Evolutionary conservation across 78 protist species (phyloP).

Genomic region (Dictyostelium brefeldianum): DNA sequence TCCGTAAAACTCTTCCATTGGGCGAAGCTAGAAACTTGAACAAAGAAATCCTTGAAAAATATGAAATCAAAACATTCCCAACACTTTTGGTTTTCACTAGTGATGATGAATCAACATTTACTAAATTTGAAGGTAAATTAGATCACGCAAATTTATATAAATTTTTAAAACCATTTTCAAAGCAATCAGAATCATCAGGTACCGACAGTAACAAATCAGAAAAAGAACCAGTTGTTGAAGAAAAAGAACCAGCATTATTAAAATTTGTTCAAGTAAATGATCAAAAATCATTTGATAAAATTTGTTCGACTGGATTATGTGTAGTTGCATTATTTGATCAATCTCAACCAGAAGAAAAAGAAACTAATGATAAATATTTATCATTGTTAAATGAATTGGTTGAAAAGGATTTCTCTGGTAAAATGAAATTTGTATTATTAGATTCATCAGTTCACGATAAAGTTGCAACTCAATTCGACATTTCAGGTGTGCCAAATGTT

Average conservation of each 20-base stretch:
- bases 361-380: slow-evolving; percentile 5
- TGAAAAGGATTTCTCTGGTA: slow-evolving; percentile 26
- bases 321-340: slow-evolving; percentile 32
- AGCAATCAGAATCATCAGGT: slow-evolving; percentile 33
- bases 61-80: slow-evolving; percentile 14
- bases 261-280: slow-evolving; percentile 10
- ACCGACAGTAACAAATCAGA: background rate
- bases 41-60: slow-evolving; percentile 23
- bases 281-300: slow-evolving; percentile 27
- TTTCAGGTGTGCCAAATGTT: slow-evolving; percentile 54
- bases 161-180: slow-evolving; percentile 42
- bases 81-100: slow-evolving; percentile 36
- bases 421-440: slow-evolving; percentile 22
- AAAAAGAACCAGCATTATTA: slow-evolving; percentile 35
- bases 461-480: slow-evolving; percentile 25
- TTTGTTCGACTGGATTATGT: slow-evolving; percentile 26
- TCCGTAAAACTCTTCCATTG: slow-evolving; percentile 55
- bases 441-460: slow-evolving; percentile 41
- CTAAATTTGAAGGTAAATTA: slow-evolving; percentile 50
- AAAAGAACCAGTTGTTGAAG: background rate
- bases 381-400: background rate
- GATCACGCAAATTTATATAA: slow-evolving; percentile 10
- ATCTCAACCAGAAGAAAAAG: slow-evolving; percentile 19
- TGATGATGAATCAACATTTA: background rate
- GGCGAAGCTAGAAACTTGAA: slow-evolving; percentile 25